Evolutionary conservation across 1,284 basidiomycete genomes (phyloP).

Genomic region (Trichosporon sp.): DNA sequence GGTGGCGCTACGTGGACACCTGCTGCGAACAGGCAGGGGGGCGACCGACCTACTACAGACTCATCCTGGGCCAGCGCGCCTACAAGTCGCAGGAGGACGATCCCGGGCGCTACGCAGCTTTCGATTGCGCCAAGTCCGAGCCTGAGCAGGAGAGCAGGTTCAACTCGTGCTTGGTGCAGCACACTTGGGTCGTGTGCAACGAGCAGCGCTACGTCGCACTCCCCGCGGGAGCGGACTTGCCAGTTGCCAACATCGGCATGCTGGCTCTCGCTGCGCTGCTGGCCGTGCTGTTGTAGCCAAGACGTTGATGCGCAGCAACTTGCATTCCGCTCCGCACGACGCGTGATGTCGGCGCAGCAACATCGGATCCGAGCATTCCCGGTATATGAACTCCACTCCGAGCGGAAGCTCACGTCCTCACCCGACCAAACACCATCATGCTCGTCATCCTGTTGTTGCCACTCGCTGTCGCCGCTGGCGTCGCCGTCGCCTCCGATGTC

Average conservation of each 20-base stretch:
- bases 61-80: too few species aligned
- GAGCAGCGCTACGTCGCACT: not conserved
- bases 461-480: not conserved
- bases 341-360: not conserved
- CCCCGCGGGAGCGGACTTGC: not conserved
- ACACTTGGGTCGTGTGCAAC: not conserved
- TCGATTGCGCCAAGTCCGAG: too few species aligned
- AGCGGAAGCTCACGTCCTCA: too few species aligned
- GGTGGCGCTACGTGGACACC: too few species aligned
- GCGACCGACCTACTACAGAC: too few species aligned
- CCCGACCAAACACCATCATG: not conserved
- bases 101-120: too few species aligned
- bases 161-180: too few species aligned
- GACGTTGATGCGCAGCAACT: not conserved
- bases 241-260: not conserved
- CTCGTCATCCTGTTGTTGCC: not conserved
- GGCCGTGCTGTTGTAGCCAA: not conserved
- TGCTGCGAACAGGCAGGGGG: too few species aligned
- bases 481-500: not conserved
- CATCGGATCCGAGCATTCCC: not conserved
- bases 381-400: too few species aligned
- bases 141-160: too few species aligned
- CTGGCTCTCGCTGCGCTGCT: too few species aligned
- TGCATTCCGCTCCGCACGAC: not conserved
- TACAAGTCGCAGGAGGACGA: too few species aligned